Percentiles rank a stretch among this genome's conserved stretches.
These are phyloP conservation scores for Tagetes patula DNA, from an alignment of 129 eudicot species.

Conservation along the genomic window DNA sequence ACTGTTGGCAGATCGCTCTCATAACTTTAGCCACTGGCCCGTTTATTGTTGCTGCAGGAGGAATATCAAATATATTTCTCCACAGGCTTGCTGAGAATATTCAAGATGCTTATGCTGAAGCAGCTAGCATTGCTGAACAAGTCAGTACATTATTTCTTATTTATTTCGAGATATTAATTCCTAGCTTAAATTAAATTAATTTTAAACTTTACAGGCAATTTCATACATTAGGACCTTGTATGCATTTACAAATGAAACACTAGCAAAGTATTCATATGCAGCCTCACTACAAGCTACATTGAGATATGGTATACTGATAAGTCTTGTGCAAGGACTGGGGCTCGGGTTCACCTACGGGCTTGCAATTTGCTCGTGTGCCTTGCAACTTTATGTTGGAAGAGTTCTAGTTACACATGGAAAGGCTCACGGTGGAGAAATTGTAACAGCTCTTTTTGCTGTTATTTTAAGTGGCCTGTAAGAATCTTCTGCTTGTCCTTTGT, in stretches of 20 bases:
- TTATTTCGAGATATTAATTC: neutral
- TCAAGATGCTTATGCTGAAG: constrained; percentile 99
- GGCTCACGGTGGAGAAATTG: constrained; percentile 95
- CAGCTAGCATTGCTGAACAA: constrained; percentile 99
- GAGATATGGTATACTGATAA: constrained; percentile 88
- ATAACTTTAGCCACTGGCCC: constrained; percentile 94
- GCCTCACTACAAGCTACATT: constrained; percentile 90
- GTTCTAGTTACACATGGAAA: constrained; percentile 60
- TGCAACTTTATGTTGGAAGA: constrained; percentile 96
- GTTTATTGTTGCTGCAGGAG: constrained; percentile 98
- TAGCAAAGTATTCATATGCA: constrained; percentile 95
- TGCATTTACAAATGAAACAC: constrained; percentile 89
- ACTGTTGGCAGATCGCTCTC: constrained; percentile 96
- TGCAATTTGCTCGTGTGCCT: constrained; percentile 97
- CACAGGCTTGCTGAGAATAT: constrained; percentile 98
- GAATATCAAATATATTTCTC: constrained; percentile 93
- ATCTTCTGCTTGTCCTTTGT: constrained; percentile 24
- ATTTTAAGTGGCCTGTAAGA: constrained; percentile 97
- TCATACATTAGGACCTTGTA: constrained; percentile 84
- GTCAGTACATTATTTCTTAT: constrained; percentile 31
- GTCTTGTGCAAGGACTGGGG: constrained; percentile 98
- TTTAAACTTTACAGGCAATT: constrained; percentile 62
- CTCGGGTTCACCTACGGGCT: constrained; percentile 97
- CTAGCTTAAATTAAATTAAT: constrained; percentile 6
- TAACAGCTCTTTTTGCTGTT: constrained; percentile 86